phyloP scores from a whole-genome alignment of 2,329 filamentous ascomycete genomes.

The Talaromyces rugulosus region DNA sequence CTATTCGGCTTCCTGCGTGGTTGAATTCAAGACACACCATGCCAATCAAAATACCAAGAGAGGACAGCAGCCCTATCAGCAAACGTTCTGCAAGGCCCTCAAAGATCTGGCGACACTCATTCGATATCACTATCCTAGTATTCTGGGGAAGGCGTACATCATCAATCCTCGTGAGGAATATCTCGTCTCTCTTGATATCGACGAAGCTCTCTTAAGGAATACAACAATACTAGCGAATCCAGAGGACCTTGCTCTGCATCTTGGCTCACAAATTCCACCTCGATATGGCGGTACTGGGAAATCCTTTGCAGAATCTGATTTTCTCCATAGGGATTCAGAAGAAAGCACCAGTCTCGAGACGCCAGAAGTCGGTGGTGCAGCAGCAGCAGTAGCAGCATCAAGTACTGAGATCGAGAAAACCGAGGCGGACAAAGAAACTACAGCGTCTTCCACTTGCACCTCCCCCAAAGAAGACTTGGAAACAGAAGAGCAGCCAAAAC shows the following conservation, averaged over 20 bases:
- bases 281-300: neutral
- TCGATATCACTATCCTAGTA: slow-evolving; percentile 2
- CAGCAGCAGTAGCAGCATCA: neutral
- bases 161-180: slow-evolving; percentile 6
- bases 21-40: neutral
- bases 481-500: slow-evolving; percentile 1
- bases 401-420: neutral
- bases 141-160: slow-evolving; percentile 3
- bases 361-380: neutral
- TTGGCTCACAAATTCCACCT: neutral
- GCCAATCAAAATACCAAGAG: neutral
- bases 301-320: neutral
- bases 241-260: neutral
- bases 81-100: neutral
- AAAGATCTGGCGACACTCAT: neutral
- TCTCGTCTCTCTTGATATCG: slow-evolving; percentile 1
- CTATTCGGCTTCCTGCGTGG: neutral
- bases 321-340: neutral
- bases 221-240: neutral
- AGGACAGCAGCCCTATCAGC: neutral
- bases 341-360: neutral
- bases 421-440: neutral
- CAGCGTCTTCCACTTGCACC: neutral
- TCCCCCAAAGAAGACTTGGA: neutral
- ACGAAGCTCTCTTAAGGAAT: slow-evolving; percentile 4